A percentile compares a stretch with the other conserved stretches of the same genome.
Evolutionary conservation across 2,329 filamentous ascomycete species (phyloP).

Genomic region (Verruconis gallopava): DNA sequence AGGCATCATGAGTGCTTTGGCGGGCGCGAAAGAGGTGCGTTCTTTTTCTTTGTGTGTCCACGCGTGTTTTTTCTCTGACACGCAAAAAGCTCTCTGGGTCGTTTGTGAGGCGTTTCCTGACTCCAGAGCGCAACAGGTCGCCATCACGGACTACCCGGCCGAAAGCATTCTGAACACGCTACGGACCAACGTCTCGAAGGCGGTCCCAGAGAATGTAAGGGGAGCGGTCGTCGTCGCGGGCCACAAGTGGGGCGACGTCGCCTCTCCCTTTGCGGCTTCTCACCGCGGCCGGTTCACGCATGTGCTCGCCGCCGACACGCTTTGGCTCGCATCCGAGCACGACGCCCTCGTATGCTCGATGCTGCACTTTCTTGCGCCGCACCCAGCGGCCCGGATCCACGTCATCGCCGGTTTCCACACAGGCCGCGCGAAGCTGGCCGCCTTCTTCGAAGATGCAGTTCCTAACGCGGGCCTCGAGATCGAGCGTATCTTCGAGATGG

Average conservation of each 20-base stretch:
- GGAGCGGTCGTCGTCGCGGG: constrained; percentile 37
- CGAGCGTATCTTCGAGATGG: constrained; percentile 55
- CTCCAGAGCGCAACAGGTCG: constrained; percentile 28
- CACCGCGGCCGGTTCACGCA: constrained; percentile 40
- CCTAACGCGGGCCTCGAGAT: constrained; percentile 38
- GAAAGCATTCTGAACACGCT: constrained; percentile 46
- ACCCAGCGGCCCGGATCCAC: constrained; percentile 40
- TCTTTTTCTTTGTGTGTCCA: not conserved
- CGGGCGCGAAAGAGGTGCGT: constrained; percentile 31
- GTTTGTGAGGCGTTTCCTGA: too few species aligned
- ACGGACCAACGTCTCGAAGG: constrained; percentile 41
- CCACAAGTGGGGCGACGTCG: constrained; percentile 51
- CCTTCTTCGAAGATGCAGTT: constrained; percentile 49
- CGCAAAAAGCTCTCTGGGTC: too few species aligned
- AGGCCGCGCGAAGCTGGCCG: constrained; percentile 50
- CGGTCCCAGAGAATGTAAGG: constrained; percentile 29
- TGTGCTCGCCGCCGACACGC: constrained; percentile 57
- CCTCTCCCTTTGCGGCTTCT: constrained; percentile 25
- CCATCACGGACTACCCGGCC: constrained; percentile 57
- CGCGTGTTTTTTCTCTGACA: not conserved
- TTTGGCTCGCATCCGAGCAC: constrained; percentile 66
- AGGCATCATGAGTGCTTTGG: constrained; percentile 32
- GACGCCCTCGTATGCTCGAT: constrained; percentile 51
- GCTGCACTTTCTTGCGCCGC: constrained; percentile 43
- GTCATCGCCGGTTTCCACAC: constrained; percentile 64